Conservation (phyloP, 371 early-diverging fungal genomes). For the Rhizopus stolonifer region DNA sequence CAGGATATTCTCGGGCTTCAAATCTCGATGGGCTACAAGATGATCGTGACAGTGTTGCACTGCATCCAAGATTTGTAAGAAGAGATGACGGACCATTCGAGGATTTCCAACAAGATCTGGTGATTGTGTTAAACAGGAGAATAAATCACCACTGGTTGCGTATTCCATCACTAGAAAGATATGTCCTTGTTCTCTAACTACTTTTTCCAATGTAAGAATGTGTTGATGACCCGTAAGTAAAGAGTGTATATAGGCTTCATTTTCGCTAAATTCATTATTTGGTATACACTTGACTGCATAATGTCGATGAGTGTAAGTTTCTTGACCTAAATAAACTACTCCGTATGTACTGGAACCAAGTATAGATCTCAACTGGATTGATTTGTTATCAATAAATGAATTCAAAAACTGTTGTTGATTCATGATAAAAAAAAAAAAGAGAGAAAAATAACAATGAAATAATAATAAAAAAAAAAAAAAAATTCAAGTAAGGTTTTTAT, state of each 20-base stretch:
- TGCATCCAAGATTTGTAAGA: constrained; percentile 56
- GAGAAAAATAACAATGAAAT: not conserved
- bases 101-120: constrained; percentile 43
- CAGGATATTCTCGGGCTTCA: constrained; percentile 71
- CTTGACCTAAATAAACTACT: constrained; percentile 60
- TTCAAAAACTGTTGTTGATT: constrained; percentile 25
- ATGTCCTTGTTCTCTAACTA: constrained; percentile 51
- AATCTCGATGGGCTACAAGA: constrained; percentile 66
- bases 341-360: constrained; percentile 74
- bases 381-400: constrained; percentile 33
- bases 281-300: constrained; percentile 61
- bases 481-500: not conserved
- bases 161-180: constrained; percentile 72
- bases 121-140: constrained; percentile 52
- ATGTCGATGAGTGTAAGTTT: constrained; percentile 34
- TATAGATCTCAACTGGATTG: constrained; percentile 45
- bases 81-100: constrained; percentile 46
- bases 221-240: constrained; percentile 60
- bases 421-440: not conserved
- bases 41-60: constrained; percentile 54
- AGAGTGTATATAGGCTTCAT: constrained; percentile 70
- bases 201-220: constrained; percentile 69
- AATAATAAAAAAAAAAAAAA: not conserved
- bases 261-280: constrained; percentile 42
- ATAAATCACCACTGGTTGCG: constrained; percentile 66